Evolutionary conservation across 345 rosid genomes (phyloP).

Genomic region (Noccaea bulbosa): DNA sequence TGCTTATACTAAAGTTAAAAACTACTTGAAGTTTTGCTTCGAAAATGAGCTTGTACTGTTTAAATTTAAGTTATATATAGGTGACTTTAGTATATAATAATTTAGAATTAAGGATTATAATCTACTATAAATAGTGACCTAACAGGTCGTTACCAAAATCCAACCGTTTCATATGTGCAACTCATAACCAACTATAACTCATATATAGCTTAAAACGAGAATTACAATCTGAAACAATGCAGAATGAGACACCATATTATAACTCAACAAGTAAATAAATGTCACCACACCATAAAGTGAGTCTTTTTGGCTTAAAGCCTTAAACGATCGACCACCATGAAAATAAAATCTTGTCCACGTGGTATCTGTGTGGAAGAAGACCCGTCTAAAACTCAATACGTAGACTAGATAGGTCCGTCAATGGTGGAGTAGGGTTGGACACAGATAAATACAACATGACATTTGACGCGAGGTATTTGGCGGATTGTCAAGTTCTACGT

Average conservation of each 20-base stretch:
- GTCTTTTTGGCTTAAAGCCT: not conserved
- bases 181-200: not conserved
- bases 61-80: too few relatives aligned
- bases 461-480: slow-evolving; percentile 36
- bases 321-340: slow-evolving; percentile 3
- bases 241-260: not conserved
- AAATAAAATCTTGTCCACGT: not conserved
- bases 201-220: not conserved
- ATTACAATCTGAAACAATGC: not conserved
- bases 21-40: not conserved
- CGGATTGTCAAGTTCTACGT: slow-evolving; percentile 14
- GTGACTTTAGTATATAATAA: not conserved
- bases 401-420: slow-evolving; percentile 16
- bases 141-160: not conserved
- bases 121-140: not conserved
- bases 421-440: slow-evolving; percentile 33
- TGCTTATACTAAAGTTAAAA: not conserved
- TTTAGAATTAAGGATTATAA: not conserved
- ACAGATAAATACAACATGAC: slow-evolving; percentile 26
- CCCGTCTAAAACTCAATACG: slow-evolving; percentile 7
- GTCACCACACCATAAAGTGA: not conserved
- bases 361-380: slow-evolving; percentile 19
- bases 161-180: not conserved
- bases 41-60: not conserved
- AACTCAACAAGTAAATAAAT: not conserved